phyloP scores from a whole-genome alignment of 108 stramenopile species.

The Skeletonema tropicum region DNA sequence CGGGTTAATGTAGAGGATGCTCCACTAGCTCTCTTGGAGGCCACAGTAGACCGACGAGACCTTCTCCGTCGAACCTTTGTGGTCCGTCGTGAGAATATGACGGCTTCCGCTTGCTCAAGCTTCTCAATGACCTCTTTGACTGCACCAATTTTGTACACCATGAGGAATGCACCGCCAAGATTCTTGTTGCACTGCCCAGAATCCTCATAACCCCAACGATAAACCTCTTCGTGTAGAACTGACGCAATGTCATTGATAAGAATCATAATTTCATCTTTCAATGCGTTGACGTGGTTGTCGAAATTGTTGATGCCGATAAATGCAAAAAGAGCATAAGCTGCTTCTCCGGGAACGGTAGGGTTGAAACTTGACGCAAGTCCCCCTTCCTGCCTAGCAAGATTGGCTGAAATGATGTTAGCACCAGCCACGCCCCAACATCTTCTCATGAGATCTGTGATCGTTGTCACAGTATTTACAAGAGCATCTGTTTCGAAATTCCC shows the following conservation, averaged over 20 bases:
- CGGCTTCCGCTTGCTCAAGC: slow-evolving; percentile 74
- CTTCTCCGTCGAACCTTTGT: slow-evolving; percentile 36
- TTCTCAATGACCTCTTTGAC: slow-evolving; percentile 79
- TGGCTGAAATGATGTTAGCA: slow-evolving; percentile 95
- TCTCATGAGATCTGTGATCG: slow-evolving; percentile 92
- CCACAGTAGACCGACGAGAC: not conserved
- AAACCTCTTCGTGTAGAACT: slow-evolving; percentile 91
- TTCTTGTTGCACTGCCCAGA: slow-evolving; percentile 97
- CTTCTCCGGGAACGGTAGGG: slow-evolving; percentile 88
- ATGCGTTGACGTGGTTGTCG: slow-evolving; percentile 73
- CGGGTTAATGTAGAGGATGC: not conserved
- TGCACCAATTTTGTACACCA: slow-evolving; percentile 84
- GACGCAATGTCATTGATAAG: slow-evolving; percentile 94
- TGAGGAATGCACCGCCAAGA: slow-evolving; percentile 93
- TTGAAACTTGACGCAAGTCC: slow-evolving; percentile 84
- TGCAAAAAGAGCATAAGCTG: slow-evolving; percentile 92
- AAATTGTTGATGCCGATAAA: slow-evolving; percentile 94
- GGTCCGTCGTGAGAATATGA: slow-evolving; percentile 57
- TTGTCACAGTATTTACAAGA: slow-evolving; percentile 88
- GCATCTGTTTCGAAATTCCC: slow-evolving; percentile 93
- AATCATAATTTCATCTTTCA: slow-evolving; percentile 94
- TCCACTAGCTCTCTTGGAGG: not conserved
- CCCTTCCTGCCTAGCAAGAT: slow-evolving; percentile 81
- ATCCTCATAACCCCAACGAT: slow-evolving; percentile 87
- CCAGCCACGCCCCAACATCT: slow-evolving; percentile 98